phyloP scores from a whole-genome alignment of 2,329 filamentous ascomycete genomes.

The Fusarium siculi region DNA sequence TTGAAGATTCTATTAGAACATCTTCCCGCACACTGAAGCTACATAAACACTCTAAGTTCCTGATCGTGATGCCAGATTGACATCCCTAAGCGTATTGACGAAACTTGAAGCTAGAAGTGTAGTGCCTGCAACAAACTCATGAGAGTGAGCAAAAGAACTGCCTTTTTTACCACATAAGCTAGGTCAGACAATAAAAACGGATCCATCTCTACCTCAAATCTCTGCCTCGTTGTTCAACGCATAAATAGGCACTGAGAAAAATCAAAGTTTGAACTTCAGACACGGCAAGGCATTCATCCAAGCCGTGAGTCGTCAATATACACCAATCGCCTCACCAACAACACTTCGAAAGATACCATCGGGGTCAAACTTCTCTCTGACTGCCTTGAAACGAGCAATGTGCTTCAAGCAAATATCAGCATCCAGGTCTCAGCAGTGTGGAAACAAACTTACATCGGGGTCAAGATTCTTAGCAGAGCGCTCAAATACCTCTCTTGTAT shows the following conservation, averaged over 20 bases:
- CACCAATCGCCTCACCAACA: constrained; percentile 8
- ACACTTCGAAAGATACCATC: background rate
- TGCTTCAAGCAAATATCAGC: background rate
- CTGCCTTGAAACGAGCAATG: background rate
- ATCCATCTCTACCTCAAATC: fast-evolving
- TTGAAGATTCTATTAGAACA: no score
- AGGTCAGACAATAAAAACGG: fast-evolving
- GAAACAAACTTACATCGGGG: background rate
- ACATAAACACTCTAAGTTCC: background rate
- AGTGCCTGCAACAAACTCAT: background rate
- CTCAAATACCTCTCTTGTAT: constrained; percentile 4
- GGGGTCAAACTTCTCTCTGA: background rate
- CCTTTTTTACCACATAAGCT: background rate
- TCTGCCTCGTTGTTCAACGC: fast-evolving
- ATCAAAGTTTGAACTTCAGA: fast-evolving
- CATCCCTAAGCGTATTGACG: fast-evolving
- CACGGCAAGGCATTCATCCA: background rate
- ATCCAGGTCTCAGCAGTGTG: fast-evolving
- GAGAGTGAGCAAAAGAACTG: fast-evolving
- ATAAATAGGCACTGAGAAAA: background rate
- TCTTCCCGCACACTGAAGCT: no score
- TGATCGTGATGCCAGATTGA: background rate
- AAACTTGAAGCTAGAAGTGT: background rate
- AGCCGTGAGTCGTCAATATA: background rate
- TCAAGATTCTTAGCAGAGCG: background rate